phyloP scores from a whole-genome alignment of 2,329 filamentous ascomycete genomes.

The Fusarium tupiense region DNA sequence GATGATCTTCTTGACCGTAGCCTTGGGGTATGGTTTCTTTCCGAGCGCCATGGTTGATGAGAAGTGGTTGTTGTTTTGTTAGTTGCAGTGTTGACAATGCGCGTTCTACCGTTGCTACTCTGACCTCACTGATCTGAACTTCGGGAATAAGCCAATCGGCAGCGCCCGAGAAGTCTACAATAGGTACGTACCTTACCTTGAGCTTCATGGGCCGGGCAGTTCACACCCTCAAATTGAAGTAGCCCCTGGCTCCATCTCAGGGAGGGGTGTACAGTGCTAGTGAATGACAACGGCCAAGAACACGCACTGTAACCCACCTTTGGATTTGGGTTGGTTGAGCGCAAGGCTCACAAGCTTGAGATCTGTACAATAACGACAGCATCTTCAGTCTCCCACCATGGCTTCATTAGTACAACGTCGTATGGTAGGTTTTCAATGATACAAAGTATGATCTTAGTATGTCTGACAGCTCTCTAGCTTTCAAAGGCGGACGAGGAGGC shows the following conservation, averaged over 20 bases:
- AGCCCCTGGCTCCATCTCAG: neutral
- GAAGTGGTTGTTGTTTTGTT: constrained; percentile 20
- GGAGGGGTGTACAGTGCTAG: constrained; percentile 39
- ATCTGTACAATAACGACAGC: constrained; percentile 24
- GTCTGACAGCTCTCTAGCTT: constrained; percentile 66
- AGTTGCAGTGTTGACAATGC: constrained; percentile 38
- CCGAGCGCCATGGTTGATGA: constrained; percentile 51
- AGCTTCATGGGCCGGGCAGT: neutral
- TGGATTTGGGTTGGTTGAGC: constrained; percentile 26
- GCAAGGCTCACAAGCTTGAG: constrained; percentile 22
- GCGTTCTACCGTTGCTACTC: constrained; percentile 26
- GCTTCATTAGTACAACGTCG: constrained; percentile 65
- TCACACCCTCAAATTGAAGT: neutral
- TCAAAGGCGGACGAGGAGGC: constrained; percentile 91
- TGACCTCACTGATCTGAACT: constrained; percentile 35
- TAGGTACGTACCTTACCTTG: constrained; percentile 36
- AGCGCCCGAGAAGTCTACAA: constrained; percentile 22
- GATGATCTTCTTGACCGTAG: constrained; percentile 86
- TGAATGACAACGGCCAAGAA: neutral
- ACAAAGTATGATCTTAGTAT: neutral
- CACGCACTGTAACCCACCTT: constrained; percentile 43
- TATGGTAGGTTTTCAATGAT: constrained; percentile 58
- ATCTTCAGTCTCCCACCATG: constrained; percentile 44
- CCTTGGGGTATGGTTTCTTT: constrained; percentile 83
- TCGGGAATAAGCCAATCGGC: constrained; percentile 38